Conservation (phyloP, 495 filamentous ascomycete species). For the Glarea lozoyensis region DNA sequence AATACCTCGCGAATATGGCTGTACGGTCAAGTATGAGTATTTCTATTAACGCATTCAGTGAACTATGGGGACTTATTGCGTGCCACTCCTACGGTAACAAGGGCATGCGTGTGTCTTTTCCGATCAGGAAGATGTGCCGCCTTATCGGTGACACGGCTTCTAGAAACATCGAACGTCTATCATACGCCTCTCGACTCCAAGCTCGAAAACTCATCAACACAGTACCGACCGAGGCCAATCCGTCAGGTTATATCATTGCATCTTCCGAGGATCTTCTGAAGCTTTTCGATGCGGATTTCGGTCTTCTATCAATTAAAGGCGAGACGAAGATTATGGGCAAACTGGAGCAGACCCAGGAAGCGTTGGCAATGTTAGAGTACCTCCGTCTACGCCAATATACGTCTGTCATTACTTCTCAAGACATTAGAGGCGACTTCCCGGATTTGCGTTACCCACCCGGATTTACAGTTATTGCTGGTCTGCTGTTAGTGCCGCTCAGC, state of each 20-base stretch:
- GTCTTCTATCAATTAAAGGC: constrained; percentile 73
- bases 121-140: constrained; percentile 90
- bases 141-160: constrained; percentile 82
- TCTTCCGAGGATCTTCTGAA: constrained; percentile 81
- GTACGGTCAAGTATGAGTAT: constrained; percentile 92
- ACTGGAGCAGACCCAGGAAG: constrained; percentile 69
- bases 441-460: constrained; percentile 76
- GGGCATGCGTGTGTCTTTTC: constrained; percentile 86
- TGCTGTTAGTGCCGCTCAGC: constrained; percentile 79
- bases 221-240: constrained; percentile 71
- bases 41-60: constrained; percentile 75
- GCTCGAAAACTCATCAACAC: constrained; percentile 73
- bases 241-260: constrained; percentile 87
- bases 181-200: constrained; percentile 76
- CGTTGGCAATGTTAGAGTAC: constrained; percentile 80
- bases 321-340: constrained; percentile 84
- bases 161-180: constrained; percentile 81
- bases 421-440: constrained; percentile 71
- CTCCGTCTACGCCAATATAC: constrained; percentile 65
- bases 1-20: constrained; percentile 85
- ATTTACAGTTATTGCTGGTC: constrained; percentile 67
- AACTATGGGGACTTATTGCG: constrained; percentile 84
- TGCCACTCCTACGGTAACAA: constrained; percentile 73
- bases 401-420: constrained; percentile 72
- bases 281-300: constrained; percentile 84